A percentile compares a stretch with the other conserved stretches of the same genome.
Conservation (phyloP, 163 green algal genomes). For the Chlamydomonas reinhardtii region DNA sequence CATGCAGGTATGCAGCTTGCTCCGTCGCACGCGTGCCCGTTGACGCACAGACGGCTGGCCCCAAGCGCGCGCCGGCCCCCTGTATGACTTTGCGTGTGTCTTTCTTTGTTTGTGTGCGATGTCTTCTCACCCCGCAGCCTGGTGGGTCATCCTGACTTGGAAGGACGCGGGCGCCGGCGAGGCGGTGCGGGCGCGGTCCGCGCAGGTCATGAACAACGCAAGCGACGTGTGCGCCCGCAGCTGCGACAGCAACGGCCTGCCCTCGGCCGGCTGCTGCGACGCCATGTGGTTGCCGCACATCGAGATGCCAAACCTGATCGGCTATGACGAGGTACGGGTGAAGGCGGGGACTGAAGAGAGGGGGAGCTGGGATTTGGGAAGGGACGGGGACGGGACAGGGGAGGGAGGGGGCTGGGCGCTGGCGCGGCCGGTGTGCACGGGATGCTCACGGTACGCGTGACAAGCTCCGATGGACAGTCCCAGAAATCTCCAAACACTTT, state of each 20-base stretch:
- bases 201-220: not conserved
- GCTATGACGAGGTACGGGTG: not conserved
- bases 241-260: constrained; percentile 28
- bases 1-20: too few relatives aligned
- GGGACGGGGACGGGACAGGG: not conserved
- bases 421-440: too few relatives aligned
- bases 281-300: constrained; percentile 20
- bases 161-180: not conserved
- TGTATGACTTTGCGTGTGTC: too few relatives aligned
- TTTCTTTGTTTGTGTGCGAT: too few relatives aligned
- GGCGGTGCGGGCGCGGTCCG: not conserved
- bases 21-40: too few relatives aligned
- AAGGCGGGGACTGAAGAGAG: not conserved
- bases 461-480: too few relatives aligned
- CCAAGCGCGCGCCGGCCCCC: too few relatives aligned
- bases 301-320: constrained; percentile 5
- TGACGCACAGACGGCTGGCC: too few relatives aligned
- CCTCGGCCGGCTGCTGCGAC: constrained; percentile 28
- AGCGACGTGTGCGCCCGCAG: not conserved
- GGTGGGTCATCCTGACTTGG: constrained; percentile 30
- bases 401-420: too few relatives aligned
- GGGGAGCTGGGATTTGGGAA: not conserved
- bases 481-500: too few relatives aligned
- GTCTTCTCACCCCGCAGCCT: not conserved
- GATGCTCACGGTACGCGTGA: too few relatives aligned